phyloP scores from a whole-genome alignment of 2,329 filamentous ascomycete species.

The Fusarium nelsonii region DNA sequence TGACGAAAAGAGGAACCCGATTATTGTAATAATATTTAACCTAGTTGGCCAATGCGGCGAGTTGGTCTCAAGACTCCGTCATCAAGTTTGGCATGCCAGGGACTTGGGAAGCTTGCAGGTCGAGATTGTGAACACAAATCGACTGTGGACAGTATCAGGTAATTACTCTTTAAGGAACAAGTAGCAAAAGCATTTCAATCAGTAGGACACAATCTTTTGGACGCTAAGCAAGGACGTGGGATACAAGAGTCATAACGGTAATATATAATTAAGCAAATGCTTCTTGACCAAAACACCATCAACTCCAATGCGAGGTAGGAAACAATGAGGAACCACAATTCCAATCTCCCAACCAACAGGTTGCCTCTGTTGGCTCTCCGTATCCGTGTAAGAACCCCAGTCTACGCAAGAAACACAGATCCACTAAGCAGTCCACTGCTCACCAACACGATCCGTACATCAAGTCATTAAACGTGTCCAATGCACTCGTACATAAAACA shows the following conservation, averaged over 20 bases:
- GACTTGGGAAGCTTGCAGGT: conserved; percentile 11
- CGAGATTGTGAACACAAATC: conserved; percentile 35
- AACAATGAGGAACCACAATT: conserved; percentile 11
- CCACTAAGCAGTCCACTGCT: conserved; percentile 43
- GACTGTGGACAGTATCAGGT: background rate
- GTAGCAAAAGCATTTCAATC: conserved; percentile 1
- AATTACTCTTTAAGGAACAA: background rate
- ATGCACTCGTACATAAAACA: conserved; percentile 32
- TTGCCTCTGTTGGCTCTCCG: conserved; percentile 38
- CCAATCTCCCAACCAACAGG: conserved; percentile 31
- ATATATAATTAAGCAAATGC: conserved; percentile 34
- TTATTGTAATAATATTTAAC: conserved; percentile 68
- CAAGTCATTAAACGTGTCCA: conserved; percentile 39
- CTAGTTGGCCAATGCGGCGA: conserved; percentile 59
- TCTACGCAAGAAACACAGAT: conserved; percentile 44
- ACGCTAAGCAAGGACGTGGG: conserved; percentile 3
- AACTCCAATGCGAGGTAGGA: conserved; percentile 40
- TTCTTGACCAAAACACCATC: conserved; percentile 42
- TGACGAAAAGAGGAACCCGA: too few relatives aligned
- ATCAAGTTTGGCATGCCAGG: conserved; percentile 47
- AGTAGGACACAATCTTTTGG: conserved; percentile 37
- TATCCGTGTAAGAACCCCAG: conserved; percentile 36
- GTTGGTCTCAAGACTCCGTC: conserved; percentile 53
- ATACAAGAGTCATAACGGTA: conserved; percentile 29
- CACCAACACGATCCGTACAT: conserved; percentile 32